A percentile compares a stretch with the other conserved stretches of the same genome.
These are phyloP conservation scores for Neurospora sp. DNA, from an alignment of 495 filamentous ascomycete genomes.

Conservation along the genomic window DNA sequence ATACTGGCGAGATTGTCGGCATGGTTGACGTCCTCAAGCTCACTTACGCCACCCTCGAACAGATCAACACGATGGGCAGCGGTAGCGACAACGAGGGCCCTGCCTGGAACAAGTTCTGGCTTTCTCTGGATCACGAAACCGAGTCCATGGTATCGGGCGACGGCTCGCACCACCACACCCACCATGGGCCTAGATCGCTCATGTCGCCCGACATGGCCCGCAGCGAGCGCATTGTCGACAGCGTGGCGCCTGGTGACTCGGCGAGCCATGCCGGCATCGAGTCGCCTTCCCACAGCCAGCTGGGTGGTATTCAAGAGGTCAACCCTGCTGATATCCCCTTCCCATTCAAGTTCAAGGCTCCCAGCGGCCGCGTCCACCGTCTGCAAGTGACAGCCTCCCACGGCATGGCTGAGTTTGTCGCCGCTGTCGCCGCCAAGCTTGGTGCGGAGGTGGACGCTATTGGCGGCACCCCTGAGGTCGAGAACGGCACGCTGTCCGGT, in stretches of 20 bases:
- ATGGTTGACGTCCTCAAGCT: slow-evolving; percentile 99
- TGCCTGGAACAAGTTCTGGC: slow-evolving; percentile 99
- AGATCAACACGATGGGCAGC: slow-evolving; percentile 64
- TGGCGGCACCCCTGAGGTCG: slow-evolving; percentile 64
- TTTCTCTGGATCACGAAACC: slow-evolving; percentile 91
- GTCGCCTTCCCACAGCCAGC: slow-evolving; percentile 56
- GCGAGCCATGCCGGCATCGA: slow-evolving; percentile 85
- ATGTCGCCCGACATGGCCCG: slow-evolving; percentile 69
- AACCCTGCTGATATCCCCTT: slow-evolving; percentile 65
- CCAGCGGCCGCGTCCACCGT: slow-evolving; percentile 88
- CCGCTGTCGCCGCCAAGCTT: slow-evolving; percentile 72
- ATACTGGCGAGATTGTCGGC: slow-evolving; percentile 90
- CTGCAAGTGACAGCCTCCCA: slow-evolving; percentile 72
- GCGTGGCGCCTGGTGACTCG: slow-evolving; percentile 84
- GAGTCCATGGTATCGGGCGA: slow-evolving; percentile 95
- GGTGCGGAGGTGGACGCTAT: slow-evolving; percentile 79
- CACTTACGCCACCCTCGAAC: slow-evolving; percentile 94
- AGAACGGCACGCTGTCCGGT: slow-evolving; percentile 67
- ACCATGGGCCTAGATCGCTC: slow-evolving; percentile 35
- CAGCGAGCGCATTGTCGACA: slow-evolving; percentile 46
- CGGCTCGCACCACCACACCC: slow-evolving; percentile 46
- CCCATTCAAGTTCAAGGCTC: slow-evolving; percentile 98
- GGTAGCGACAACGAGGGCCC: slow-evolving; percentile 77
- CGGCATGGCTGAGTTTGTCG: slow-evolving; percentile 73
- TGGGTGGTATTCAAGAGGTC: slow-evolving; percentile 30